These are phyloP conservation scores for Coemansia furcata DNA, from an alignment of 192 early-diverging fungal species.

Conservation along the genomic window DNA sequence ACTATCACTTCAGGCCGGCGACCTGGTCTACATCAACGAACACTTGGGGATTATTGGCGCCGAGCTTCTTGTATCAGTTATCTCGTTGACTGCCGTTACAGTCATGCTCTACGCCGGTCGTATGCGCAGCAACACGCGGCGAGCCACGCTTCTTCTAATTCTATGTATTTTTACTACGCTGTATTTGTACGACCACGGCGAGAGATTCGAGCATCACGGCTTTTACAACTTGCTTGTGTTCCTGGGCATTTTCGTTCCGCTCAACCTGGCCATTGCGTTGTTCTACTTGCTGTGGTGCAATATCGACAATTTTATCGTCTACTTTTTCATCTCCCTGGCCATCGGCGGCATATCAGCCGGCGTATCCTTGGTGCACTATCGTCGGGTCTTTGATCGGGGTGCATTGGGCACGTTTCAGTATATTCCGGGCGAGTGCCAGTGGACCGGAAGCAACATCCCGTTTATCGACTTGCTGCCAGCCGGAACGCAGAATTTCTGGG, in stretches of 20 bases:
- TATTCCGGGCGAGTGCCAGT: conserved; percentile 44
- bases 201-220: conserved; percentile 57
- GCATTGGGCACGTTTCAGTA: conserved; percentile 8
- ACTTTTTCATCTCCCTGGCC: conserved; percentile 28
- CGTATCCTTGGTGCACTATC: conserved; percentile 44
- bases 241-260: conserved; percentile 50
- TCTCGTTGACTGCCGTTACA: conserved; percentile 43
- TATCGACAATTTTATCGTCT: conserved; percentile 31
- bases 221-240: conserved; percentile 61
- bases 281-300: conserved; percentile 37
- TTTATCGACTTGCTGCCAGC: conserved; percentile 54
- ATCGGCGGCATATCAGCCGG: conserved; percentile 12
- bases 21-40: conserved; percentile 53
- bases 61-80: conserved; percentile 44
- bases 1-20: conserved; percentile 43
- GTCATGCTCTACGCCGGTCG: conserved; percentile 46
- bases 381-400: conserved; percentile 44
- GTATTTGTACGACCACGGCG: conserved; percentile 58
- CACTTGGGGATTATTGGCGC: conserved; percentile 50
- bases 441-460: conserved; percentile 55
- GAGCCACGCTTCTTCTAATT: conserved; percentile 5
- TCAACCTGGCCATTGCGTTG: conserved; percentile 48
- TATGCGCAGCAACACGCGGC: conserved; percentile 34
- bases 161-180: conserved; percentile 18
- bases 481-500: conserved; percentile 61